phyloP scores from a whole-genome alignment of 2,329 filamentous ascomycete species.

The Penicillium italicum region DNA sequence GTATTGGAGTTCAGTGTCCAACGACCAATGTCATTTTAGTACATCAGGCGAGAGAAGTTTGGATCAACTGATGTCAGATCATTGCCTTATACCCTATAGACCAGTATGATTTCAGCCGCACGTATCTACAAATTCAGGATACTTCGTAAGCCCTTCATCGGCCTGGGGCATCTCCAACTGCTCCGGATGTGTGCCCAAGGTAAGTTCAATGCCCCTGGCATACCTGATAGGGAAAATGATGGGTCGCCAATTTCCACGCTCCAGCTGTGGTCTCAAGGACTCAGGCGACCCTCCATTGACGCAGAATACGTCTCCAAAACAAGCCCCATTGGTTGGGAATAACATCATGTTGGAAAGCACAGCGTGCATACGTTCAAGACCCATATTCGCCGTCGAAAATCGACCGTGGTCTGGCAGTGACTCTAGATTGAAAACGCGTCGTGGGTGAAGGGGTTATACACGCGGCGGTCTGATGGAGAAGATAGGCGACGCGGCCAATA shows the following conservation, averaged over 20 bases:
- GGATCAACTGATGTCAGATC: background rate
- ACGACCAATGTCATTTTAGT: background rate
- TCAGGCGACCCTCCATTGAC: background rate
- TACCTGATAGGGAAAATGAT: background rate
- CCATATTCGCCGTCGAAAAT: background rate
- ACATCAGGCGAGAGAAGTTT: background rate
- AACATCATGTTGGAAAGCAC: background rate
- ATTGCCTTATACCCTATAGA: background rate
- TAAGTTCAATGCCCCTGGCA: background rate
- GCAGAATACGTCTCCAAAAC: background rate
- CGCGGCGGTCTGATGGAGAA: background rate
- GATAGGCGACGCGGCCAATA: background rate
- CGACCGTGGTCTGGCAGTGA: background rate
- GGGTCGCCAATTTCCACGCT: background rate
- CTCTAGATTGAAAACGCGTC: background rate
- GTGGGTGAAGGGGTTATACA: background rate
- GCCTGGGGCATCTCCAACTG: background rate
- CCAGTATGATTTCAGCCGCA: background rate
- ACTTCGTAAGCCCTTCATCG: background rate
- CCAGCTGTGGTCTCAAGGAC: background rate
- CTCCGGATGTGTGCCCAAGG: background rate
- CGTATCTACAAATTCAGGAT: background rate
- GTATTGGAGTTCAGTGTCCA: too few species aligned
- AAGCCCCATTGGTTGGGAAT: background rate
- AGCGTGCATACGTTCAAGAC: background rate